phyloP scores from a whole-genome alignment of 2,329 filamentous ascomycete genomes.

The Cordyceps pruinosa region DNA sequence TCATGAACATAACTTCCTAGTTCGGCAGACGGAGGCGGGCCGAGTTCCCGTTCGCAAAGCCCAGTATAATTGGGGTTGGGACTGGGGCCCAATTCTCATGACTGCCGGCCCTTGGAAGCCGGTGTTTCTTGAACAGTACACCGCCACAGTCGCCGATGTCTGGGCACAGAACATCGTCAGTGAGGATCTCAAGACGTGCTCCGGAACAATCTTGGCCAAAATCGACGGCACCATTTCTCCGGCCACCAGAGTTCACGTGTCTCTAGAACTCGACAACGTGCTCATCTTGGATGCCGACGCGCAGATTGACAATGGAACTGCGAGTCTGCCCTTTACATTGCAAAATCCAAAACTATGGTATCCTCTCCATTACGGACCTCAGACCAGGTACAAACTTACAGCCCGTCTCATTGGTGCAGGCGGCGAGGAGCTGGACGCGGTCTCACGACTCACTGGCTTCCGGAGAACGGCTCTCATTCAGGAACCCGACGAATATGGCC shows the following conservation, averaged over 20 bases:
- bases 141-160: constrained; percentile 51
- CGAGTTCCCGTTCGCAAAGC: constrained; percentile 50
- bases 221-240: constrained; percentile 27
- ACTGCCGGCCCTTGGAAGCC: constrained; percentile 61
- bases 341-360: constrained; percentile 60
- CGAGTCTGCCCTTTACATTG: constrained; percentile 3
- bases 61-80: constrained; percentile 67
- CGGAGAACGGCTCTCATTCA: constrained; percentile 53
- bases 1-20: constrained; percentile 39
- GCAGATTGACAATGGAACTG: not conserved
- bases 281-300: constrained; percentile 15
- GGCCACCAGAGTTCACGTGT: constrained; percentile 19
- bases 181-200: constrained; percentile 30
- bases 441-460: constrained; percentile 56
- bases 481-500: constrained; percentile 52
- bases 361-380: constrained; percentile 62
- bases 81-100: constrained; percentile 60
- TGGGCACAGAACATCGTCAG: constrained; percentile 33
- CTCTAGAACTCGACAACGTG: constrained; percentile 18
- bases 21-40: constrained; percentile 16
- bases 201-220: constrained; percentile 30
- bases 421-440: constrained; percentile 37
- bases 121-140: constrained; percentile 58
- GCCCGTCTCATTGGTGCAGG: constrained; percentile 42
- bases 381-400: constrained; percentile 59